Evolutionary conservation across 805 yeast genomes (phyloP).

Genomic region (Helenozyma baotianmanensis): DNA sequence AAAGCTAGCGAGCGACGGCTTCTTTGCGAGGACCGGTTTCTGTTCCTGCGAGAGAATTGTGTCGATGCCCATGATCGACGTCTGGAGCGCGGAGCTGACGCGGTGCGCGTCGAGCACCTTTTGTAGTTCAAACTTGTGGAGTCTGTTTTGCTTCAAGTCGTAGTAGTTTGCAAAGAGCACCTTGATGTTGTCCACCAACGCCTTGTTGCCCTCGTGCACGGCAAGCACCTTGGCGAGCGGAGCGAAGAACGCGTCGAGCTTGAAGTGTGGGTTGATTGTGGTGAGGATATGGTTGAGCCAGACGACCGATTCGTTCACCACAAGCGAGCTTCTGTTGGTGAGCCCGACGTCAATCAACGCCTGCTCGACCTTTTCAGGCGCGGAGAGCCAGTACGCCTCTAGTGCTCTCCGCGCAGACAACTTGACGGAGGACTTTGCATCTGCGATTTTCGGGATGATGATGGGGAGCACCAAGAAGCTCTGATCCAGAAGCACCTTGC

Average conservation of each 20-base stretch:
- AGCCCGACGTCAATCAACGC: conserved; percentile 43
- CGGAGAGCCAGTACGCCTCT: conserved; percentile 52
- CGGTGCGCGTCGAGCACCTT: conserved; percentile 34
- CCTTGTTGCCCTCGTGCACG: conserved; percentile 5
- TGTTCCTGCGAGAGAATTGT: conserved; percentile 1
- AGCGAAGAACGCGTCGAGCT: conserved; percentile 24
- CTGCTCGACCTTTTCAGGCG: conserved; percentile 44
- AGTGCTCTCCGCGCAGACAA: conserved; percentile 48
- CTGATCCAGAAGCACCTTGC: conserved; percentile 35
- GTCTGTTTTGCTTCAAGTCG: conserved; percentile 24
- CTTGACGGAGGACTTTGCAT: conserved; percentile 31
- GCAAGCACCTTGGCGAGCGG: conserved; percentile 18
- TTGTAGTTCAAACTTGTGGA: conserved; percentile 44
- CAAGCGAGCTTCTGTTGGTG: conserved; percentile 29
- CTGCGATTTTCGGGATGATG: conserved; percentile 44
- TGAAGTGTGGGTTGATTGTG: conserved; percentile 29
- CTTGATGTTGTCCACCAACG: conserved; percentile 15
- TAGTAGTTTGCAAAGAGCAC: conserved; percentile 25
- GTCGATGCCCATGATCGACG: conserved; percentile 14
- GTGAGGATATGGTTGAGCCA: conserved; percentile 42
- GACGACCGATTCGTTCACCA: conserved; percentile 41
- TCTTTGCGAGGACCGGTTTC: not conserved
- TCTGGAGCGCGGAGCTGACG: conserved; percentile 22
- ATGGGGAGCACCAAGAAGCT: conserved; percentile 48
- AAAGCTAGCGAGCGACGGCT: not conserved